A percentile compares a stretch with the other conserved stretches of the same genome.
These are phyloP conservation scores for Helminthosporium solani DNA, from an alignment of 2,329 filamentous ascomycete genomes.

Conservation along the genomic window DNA sequence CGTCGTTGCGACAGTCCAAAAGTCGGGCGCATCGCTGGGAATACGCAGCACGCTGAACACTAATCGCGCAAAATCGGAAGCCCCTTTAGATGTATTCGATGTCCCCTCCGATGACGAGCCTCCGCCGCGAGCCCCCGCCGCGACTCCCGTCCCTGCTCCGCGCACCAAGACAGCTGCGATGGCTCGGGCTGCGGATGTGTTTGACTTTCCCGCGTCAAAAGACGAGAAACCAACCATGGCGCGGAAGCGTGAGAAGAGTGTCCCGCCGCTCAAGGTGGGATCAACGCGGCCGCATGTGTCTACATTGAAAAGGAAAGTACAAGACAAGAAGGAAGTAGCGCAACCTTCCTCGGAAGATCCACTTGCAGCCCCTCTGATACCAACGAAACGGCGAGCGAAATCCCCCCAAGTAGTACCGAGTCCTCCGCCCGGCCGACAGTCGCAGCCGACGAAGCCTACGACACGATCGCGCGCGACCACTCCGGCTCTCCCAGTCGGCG, in stretches of 20 bases:
- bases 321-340: background rate
- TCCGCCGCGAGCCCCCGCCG: conserved; percentile 4
- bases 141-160: conserved; percentile 2
- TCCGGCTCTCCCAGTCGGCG: conserved; percentile 1
- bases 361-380: background rate
- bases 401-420: background rate
- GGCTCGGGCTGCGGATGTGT: conserved; percentile 3
- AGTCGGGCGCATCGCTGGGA: conserved; percentile 9
- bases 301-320: conserved; percentile 1
- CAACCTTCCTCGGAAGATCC: background rate
- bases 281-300: background rate
- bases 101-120: conserved; percentile 43
- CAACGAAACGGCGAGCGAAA: conserved; percentile 1
- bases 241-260: background rate
- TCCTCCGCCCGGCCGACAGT: background rate
- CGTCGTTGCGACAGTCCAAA: conserved; percentile 12
- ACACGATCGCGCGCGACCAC: conserved; percentile 16
- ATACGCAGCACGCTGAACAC: conserved; percentile 2
- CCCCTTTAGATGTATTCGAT: conserved; percentile 42
- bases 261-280: background rate
- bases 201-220: conserved; percentile 11
- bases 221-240: conserved; percentile 1
- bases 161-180: background rate
- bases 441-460: conserved; percentile 4
- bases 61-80: conserved; percentile 9